Conservation (phyloP, 2,329 filamentous ascomycete species). For the Calonectria pauciramosa region DNA sequence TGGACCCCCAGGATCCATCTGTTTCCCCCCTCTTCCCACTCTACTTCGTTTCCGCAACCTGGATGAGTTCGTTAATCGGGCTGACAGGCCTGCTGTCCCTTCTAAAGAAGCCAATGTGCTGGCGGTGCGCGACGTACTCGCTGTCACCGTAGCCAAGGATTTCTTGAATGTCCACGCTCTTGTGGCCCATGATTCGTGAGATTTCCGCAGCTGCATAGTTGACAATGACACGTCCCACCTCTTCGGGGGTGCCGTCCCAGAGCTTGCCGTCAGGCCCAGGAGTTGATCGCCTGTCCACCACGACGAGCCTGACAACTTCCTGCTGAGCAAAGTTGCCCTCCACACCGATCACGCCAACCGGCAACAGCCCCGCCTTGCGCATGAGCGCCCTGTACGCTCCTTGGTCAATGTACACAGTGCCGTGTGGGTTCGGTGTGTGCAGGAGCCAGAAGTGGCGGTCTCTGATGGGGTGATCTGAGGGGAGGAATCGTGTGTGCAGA, state of each 20-base stretch:
- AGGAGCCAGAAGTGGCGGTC: slow-evolving; percentile 98
- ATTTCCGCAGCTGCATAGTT: slow-evolving; percentile 95
- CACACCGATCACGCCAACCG: slow-evolving; percentile 91
- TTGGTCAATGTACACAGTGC: slow-evolving; percentile 92
- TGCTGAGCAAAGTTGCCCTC: slow-evolving; percentile 92
- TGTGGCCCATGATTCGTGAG: slow-evolving; percentile 83
- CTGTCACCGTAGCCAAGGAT: slow-evolving; percentile 93
- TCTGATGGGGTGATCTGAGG: slow-evolving; percentile 85
- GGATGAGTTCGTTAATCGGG: slow-evolving; percentile 52
- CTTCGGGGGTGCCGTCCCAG: slow-evolving; percentile 68
- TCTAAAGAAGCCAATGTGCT: slow-evolving; percentile 85
- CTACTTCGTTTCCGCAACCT: slow-evolving; percentile 35
- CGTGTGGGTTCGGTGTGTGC: slow-evolving; percentile 90
- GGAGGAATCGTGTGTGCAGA: slow-evolving; percentile 93
- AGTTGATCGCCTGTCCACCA: slow-evolving; percentile 73
- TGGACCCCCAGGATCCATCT: slow-evolving; percentile 13
- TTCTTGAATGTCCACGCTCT: slow-evolving; percentile 84
- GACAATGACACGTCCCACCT: slow-evolving; percentile 90
- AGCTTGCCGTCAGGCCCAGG: slow-evolving; percentile 59
- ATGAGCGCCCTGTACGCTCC: slow-evolving; percentile 86
- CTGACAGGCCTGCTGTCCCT: slow-evolving; percentile 67
- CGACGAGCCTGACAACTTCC: slow-evolving; percentile 89
- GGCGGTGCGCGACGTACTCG: slow-evolving; percentile 91
- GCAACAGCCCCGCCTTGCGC: slow-evolving; percentile 88
- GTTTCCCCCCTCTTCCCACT: slow-evolving; percentile 24